Evolutionary conservation across 257 asterid genomes (phyloP).

Genomic region (Craterostigma plantagineum): DNA sequence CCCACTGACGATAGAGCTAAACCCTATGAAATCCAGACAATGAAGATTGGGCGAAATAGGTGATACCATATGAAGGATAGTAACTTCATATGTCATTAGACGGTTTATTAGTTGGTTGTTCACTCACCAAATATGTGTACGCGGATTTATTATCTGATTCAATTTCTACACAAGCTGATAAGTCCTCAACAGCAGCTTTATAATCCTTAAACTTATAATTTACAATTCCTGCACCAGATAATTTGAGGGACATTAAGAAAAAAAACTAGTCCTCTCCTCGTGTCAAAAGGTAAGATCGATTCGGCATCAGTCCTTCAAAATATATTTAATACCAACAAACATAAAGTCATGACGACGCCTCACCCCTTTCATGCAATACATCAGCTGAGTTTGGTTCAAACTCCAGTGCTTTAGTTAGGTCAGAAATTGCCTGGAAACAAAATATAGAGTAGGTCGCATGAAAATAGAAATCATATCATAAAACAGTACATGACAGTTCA

Average conservation of each 20-base stretch:
- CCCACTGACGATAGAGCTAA: conserved; percentile 79
- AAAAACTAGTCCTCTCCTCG: not conserved
- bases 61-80: not conserved
- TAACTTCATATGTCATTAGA: not conserved
- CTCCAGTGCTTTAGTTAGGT: conserved; percentile 88
- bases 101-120: conserved; percentile 6
- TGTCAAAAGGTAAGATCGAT: no score
- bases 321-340: not conserved
- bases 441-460: conserved; percentile 11
- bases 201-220: conserved; percentile 90
- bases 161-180: conserved; percentile 61
- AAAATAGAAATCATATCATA: not conserved
- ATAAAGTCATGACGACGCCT: not conserved
- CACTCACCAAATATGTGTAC: conserved; percentile 78
- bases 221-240: conserved; percentile 71
- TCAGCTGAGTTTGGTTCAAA: conserved; percentile 69
- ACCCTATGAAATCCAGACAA: conserved; percentile 43
- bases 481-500: no score
- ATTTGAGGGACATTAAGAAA: not conserved
- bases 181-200: conserved; percentile 79
- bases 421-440: conserved; percentile 68
- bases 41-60: conserved; percentile 1
- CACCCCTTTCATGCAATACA: conserved; percentile 92
- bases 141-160: conserved; percentile 91
- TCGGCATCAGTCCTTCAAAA: not conserved